Evolutionary conservation across 257 asterid species (phyloP).

Genomic region (Solanum stenotomum): DNA sequence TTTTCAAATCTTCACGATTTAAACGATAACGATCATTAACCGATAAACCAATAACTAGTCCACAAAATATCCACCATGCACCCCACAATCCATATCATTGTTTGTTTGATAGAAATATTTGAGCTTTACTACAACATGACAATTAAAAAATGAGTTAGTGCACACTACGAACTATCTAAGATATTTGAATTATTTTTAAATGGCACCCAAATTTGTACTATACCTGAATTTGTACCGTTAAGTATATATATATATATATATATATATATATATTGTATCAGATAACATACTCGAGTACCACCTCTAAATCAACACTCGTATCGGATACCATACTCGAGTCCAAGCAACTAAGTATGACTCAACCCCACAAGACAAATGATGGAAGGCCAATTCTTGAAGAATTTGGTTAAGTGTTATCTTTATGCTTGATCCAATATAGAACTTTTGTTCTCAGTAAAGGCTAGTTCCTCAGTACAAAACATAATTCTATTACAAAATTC

Average conservation of each 20-base stretch:
- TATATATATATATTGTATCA: too few relatives aligned
- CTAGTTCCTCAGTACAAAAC: conserved; percentile 24
- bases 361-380: background rate
- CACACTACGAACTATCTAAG: background rate
- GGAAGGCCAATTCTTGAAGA: background rate
- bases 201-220: too few relatives aligned
- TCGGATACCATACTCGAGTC: background rate
- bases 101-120: background rate
- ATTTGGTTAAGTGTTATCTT: background rate
- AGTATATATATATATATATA: too few relatives aligned
- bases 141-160: background rate
- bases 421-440: conserved; percentile 12
- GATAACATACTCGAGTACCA: background rate
- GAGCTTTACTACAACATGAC: background rate
- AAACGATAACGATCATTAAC: too few relatives aligned
- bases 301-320: background rate
- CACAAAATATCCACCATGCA: background rate
- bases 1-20: too few relatives aligned
- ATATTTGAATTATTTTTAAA: too few relatives aligned
- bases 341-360: background rate
- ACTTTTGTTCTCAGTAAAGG: conserved; percentile 9
- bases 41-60: background rate
- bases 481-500: conserved; percentile 35
- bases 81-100: background rate
- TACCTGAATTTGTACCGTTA: background rate